phyloP scores from a whole-genome alignment of 106 monocot genomes.

The Gastrodia elata region DNA sequence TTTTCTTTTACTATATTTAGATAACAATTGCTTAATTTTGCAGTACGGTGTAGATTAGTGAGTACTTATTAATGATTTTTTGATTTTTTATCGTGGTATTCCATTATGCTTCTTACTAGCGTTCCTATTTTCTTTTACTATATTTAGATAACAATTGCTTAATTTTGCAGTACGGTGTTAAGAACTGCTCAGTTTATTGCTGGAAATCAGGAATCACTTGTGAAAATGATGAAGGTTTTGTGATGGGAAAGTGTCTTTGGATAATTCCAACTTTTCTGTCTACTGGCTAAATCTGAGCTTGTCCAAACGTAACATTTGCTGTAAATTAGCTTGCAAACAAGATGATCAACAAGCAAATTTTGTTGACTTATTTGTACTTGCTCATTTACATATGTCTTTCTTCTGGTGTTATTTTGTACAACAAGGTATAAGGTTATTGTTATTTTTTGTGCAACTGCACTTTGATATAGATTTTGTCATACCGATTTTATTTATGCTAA shows the following conservation, averaged over 20 bases:
- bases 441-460: not conserved
- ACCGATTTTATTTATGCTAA: not conserved
- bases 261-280: not conserved
- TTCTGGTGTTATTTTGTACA: slow-evolving; percentile 68
- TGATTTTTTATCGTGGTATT: too few relatives aligned
- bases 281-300: not conserved
- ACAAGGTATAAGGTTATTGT: slow-evolving; percentile 32
- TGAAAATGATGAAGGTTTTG: slow-evolving; percentile 5
- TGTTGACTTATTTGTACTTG: slow-evolving; percentile 56
- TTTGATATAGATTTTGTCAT: not conserved
- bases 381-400: slow-evolving; percentile 59
- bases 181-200: not conserved
- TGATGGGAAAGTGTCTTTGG: not conserved
- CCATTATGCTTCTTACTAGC: too few relatives aligned
- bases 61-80: too few relatives aligned
- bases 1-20: not conserved
- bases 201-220: not conserved
- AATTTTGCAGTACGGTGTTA: not conserved
- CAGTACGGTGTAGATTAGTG: too few relatives aligned
- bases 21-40: not conserved
- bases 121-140: too few relatives aligned
- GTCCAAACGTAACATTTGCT: not conserved
- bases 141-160: not conserved
- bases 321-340: slow-evolving; percentile 7
- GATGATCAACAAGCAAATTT: slow-evolving; percentile 38